phyloP scores from a whole-genome alignment of 495 filamentous ascomycete species.

The Aspergillus conjunctus region DNA sequence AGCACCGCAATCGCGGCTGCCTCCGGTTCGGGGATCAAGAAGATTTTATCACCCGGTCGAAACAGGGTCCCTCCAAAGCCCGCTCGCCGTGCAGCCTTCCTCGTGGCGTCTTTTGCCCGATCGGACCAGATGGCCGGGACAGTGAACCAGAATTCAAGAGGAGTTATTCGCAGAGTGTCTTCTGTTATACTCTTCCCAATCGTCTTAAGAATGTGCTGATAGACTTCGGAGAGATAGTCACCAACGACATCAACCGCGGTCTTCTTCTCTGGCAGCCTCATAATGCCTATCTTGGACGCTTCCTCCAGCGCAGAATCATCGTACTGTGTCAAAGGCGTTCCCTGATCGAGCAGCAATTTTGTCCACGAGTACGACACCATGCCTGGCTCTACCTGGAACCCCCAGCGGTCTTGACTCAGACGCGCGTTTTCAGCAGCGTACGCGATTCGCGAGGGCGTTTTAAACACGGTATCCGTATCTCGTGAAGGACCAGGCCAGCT shows the following conservation, averaged over 20 bases:
- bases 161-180: constrained; percentile 17
- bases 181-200: constrained; percentile 8
- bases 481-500: constrained; percentile 13
- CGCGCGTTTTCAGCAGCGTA: constrained; percentile 5
- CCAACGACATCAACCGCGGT: constrained; percentile 37
- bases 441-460: constrained; percentile 17
- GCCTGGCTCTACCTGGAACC: constrained; percentile 18
- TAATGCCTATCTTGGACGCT: constrained; percentile 10
- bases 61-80: constrained; percentile 45
- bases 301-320: constrained; percentile 17
- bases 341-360: constrained; percentile 25
- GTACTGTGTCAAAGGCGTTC: constrained; percentile 9
- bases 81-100: constrained; percentile 44
- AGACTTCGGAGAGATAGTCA: constrained; percentile 48
- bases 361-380: constrained; percentile 28
- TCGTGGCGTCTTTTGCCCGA: constrained; percentile 15
- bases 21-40: constrained; percentile 61
- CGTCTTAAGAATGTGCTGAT: constrained; percentile 43
- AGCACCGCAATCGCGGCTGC: constrained; percentile 39
- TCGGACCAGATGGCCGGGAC: constrained; percentile 31
- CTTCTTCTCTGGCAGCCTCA: constrained; percentile 18
- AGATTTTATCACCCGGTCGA: constrained; percentile 32
- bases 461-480: constrained; percentile 15
- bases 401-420: constrained; percentile 1
- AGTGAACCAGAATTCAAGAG: constrained; percentile 30